Evolutionary conservation across 495 filamentous ascomycete species (phyloP), one percentile per base, ranked within the genome.

Genomic region (Hamigera avellanea): DNA sequence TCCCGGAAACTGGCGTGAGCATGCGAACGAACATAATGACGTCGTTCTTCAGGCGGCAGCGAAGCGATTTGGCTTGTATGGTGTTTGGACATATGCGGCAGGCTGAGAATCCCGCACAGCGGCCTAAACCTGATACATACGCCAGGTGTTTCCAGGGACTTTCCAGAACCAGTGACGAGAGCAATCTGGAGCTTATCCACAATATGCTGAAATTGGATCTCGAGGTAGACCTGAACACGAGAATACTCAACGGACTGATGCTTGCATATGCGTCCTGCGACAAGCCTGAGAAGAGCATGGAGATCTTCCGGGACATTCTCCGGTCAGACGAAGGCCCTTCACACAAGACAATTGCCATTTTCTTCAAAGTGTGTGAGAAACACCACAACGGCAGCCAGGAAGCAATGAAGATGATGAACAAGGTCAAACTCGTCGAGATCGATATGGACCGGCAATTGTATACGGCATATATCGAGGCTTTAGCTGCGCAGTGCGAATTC

Each of bases 201-300:
- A 94, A 94, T 48, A 86, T 93, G 74, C 67, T 95, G 32, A 95
- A 93, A 57, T 76, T 96, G 43, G 91, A 96, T 58, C 62, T 76
- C 7, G 67, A 73, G 29, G 66, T 96, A 25, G 79, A 91, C 39
- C 66, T 80, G 12, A 79, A 76, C 51, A 95, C 89, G 1, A 62
- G 61, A 33, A 53, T 96, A 1, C 67, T 76, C 34, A 95, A 95
- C 46, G 72, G 78, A 0, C 62, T 98, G 17, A 95, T 98, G 81
- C 64, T 88, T 17, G 91, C 81, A 0, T 89, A 93, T 49, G 70
- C 70, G 2, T 69, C 71, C 1, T 82, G 77, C 51, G 81, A 70
- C 1, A 63, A 75, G 33, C 63, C 78, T 0, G 55, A 68, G 36
- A 69, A 72, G 26, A 81, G 80, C 10, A 64, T 91, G 45, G 69